Percentiles rank a stretch among this genome's conserved stretches.
phyloP scores from a whole-genome alignment of 202 grass and related monocot genomes.

The Panicum virgatum region DNA sequence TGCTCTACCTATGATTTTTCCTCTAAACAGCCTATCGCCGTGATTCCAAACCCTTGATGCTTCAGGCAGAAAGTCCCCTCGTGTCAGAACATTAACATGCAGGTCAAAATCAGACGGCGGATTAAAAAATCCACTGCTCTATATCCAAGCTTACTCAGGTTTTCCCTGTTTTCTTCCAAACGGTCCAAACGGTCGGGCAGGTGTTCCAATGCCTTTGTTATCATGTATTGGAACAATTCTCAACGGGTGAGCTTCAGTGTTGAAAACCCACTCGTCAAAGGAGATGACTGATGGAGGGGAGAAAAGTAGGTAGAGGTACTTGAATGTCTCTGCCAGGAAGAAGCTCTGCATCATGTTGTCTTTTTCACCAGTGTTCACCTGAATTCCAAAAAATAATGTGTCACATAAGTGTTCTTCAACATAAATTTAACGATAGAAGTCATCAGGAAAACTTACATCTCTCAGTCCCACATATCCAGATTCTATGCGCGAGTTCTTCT shows the following conservation, averaged over 20 bases:
- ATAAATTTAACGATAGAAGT: conserved; percentile 20
- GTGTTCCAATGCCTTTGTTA: conserved; percentile 34
- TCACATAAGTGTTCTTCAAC: conserved; percentile 12
- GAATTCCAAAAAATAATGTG: conserved; percentile 20
- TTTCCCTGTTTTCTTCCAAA: conserved; percentile 88
- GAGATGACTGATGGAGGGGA: conserved; percentile 93
- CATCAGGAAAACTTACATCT: conserved; percentile 66
- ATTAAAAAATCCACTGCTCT: conserved; percentile 35
- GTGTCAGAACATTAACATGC: conserved; percentile 9
- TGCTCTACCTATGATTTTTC: conserved; percentile 33
- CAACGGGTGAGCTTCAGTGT: conserved; percentile 93
- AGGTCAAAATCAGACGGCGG: conserved; percentile 31
- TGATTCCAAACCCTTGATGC: conserved; percentile 26
- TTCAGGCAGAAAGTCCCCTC: conserved; percentile 23
- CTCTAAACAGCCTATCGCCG: conserved; percentile 36
- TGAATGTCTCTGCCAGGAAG: conserved; percentile 94
- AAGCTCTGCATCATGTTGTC: conserved; percentile 99
- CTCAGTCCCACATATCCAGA: conserved; percentile 95
- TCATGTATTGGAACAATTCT: conserved; percentile 64
- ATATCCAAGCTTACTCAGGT: conserved; percentile 37
- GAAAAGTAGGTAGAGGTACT: conserved; percentile 94
- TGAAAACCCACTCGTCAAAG: conserved; percentile 96
- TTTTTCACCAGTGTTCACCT: conserved; percentile 92
- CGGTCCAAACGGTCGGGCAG: conserved; percentile 38
- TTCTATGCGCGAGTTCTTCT: conserved; percentile 94